Base-by-base conservation (phyloP, 2,329 filamentous ascomycete genomes). In the Helicocarpus griseus region DNA sequence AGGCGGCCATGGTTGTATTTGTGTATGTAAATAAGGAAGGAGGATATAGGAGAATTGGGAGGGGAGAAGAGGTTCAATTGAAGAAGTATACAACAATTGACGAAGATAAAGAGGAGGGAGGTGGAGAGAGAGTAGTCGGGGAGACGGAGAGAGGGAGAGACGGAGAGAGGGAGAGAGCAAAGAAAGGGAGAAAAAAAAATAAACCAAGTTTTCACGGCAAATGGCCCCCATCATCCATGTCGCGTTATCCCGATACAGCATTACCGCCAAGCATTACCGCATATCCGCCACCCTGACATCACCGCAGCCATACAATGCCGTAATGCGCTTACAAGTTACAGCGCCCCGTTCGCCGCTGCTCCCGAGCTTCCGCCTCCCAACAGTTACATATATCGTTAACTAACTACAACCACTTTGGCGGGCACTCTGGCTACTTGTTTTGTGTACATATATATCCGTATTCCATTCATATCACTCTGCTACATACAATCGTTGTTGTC, bases 1-100 rank as follows among this genome's bases (percentile, higher is more conserved):
- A 80, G 68, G 88, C 83, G 70, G 89, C 86, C 88, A 95, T 95
- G 24, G 35, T 46, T n/a, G n/a, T n/a, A n/a, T n/a, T 40, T 5
- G 3, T 5, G 28, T 21, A 39, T 24, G 22, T 17, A 24, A 43
- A 28, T 4, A 8, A 24, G 21, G 36, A 49, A 41, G 22, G 26
- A 31, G 11, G 17, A 50, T 13, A 51, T n/a, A 43, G 11, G 46
- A 29, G 44, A 65, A 53, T 53, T 53, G 39, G 52, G 49, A 24
- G 41, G 39, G 39, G 39, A 49, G 45, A 43, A 35, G 33, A 17
- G 14, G 29, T 8, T 24, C 19, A 46, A 33, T 52, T 36, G 33
- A 52, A n/a, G n/a, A n/a, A n/a, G n/a, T n/a, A n/a, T n/a, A n/a
- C n/a, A n/a, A n/a, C n/a, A n/a, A n/a, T n/a, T n/a, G n/a, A n/a